A percentile compares a stretch with the other conserved stretches of the same genome.
Conservation (phyloP, 208 protist species). For the Acanthamoeba culbertsoni region DNA sequence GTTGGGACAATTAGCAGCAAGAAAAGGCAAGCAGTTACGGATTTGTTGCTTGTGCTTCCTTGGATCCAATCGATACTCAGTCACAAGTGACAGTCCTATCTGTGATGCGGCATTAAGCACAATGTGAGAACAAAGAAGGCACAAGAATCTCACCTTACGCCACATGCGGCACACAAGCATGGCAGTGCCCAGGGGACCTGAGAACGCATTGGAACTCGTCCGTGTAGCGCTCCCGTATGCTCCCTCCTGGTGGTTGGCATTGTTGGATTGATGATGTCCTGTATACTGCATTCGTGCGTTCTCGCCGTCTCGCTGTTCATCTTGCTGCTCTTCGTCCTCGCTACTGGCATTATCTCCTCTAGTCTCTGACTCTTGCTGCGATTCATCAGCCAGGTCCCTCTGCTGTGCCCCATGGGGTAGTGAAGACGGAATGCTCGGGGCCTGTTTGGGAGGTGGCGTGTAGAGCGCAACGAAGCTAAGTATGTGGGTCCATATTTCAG, state of each 20-base stretch:
- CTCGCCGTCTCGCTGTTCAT: background rate
- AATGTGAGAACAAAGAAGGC: background rate
- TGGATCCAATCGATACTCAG: background rate
- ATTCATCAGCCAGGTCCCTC: background rate
- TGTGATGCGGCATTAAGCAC: background rate
- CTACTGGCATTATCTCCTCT: background rate
- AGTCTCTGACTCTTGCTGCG: background rate
- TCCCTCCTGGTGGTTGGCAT: background rate
- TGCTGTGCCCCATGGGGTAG: too few relatives aligned
- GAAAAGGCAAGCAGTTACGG: background rate
- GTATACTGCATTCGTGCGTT: background rate
- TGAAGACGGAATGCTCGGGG: too few relatives aligned
- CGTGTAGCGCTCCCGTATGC: background rate
- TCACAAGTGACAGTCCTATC: background rate
- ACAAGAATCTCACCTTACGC: background rate
- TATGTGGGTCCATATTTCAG: slow-evolving; percentile 36
- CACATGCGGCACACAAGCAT: slow-evolving; percentile 8
- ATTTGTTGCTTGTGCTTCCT: slow-evolving; percentile 6
- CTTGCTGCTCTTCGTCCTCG: background rate
- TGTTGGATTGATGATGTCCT: background rate
- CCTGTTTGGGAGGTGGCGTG: too few relatives aligned
- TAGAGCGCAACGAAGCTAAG: background rate
- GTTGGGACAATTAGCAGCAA: background rate
- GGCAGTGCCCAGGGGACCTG: background rate
- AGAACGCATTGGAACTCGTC: background rate